A percentile compares a stretch with the other conserved stretches of the same genome.
Conservation (phyloP, 2,329 filamentous ascomycete species). For the Curvularia sp. region DNA sequence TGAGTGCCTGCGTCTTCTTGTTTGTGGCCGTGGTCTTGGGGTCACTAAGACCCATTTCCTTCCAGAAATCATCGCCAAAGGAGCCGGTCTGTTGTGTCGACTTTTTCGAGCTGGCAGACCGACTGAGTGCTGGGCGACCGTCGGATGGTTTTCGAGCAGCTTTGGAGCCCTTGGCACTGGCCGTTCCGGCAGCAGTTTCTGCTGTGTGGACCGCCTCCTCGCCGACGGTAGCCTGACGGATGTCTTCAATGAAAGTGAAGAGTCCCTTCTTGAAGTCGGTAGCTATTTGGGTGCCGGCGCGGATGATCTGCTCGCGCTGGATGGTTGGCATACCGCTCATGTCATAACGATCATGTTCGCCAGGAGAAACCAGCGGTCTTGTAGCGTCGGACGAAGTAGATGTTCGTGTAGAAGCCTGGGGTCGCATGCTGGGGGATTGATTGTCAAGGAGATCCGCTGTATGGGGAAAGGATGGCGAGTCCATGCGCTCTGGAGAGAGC, state of each 20-base stretch:
- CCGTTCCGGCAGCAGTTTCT: conserved; percentile 46
- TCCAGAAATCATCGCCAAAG: conserved; percentile 55
- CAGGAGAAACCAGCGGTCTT: conserved; percentile 35
- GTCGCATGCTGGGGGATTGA: conserved; percentile 23
- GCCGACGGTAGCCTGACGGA: conserved; percentile 92
- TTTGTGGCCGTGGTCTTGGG: conserved; percentile 45
- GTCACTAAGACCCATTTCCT: conserved; percentile 52
- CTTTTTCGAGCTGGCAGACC: conserved; percentile 46
- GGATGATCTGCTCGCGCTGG: conserved; percentile 49
- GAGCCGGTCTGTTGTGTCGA: conserved; percentile 40
- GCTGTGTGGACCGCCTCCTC: conserved; percentile 74
- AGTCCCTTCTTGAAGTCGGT: conserved; percentile 89
- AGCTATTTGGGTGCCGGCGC: conserved; percentile 75
- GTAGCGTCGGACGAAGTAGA: conserved; percentile 47
- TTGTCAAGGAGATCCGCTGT: conserved; percentile 49
- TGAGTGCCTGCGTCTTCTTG: conserved; percentile 52
- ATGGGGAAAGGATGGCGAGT: conserved; percentile 49
- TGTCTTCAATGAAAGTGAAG: conserved; percentile 94
- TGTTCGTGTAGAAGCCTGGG: conserved; percentile 25
- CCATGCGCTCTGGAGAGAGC: conserved; percentile 68
- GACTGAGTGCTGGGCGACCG: conserved; percentile 41
- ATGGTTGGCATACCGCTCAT: conserved; percentile 40
- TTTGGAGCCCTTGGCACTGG: conserved; percentile 37
- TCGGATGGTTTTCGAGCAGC: conserved; percentile 38
- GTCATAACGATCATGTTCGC: conserved; percentile 43